phyloP scores from a whole-genome alignment of 768 basidiomycete species.

The Rhodotorula paludigena region DNA sequence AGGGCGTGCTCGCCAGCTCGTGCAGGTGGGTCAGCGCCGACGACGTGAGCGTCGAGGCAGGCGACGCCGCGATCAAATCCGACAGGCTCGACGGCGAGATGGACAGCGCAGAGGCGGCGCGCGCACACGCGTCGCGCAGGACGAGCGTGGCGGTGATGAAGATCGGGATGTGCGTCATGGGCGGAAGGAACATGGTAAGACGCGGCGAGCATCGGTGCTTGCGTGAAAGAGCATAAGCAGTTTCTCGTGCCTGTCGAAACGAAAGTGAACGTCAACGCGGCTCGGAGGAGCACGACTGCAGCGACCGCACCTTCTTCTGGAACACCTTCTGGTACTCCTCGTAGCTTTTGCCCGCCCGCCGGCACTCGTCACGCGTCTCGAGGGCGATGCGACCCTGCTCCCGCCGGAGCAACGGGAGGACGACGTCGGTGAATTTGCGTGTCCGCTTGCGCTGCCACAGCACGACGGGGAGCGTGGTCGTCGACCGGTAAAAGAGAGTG shows the following conservation, averaged over 20 bases:
- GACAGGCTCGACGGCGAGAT: slow-evolving; percentile 6
- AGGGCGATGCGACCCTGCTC: slow-evolving; percentile 42
- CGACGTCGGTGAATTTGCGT: slow-evolving; percentile 41
- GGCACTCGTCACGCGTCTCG: slow-evolving; percentile 43
- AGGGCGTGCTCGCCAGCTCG: slow-evolving; percentile 28
- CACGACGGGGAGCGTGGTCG: slow-evolving; percentile 46
- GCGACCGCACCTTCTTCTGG: slow-evolving; percentile 42
- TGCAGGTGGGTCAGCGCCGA: slow-evolving; percentile 35
- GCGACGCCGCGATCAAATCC: not conserved
- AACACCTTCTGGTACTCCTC: slow-evolving; percentile 45
- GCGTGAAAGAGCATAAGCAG: slow-evolving; percentile 16
- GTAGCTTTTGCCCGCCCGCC: slow-evolving; percentile 43
- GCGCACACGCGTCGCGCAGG: slow-evolving; percentile 44
- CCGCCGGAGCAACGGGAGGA: slow-evolving; percentile 44
- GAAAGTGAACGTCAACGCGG: not conserved
- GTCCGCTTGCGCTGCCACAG: slow-evolving; percentile 46
- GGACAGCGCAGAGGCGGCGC: slow-evolving; percentile 13
- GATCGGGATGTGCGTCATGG: slow-evolving; percentile 47
- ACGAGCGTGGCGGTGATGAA: slow-evolving; percentile 46
- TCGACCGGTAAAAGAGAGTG: slow-evolving; percentile 44
- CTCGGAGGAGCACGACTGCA: no score
- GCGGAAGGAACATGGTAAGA: slow-evolving; percentile 44
- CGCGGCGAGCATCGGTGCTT: slow-evolving; percentile 45
- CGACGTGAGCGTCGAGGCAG: not conserved
- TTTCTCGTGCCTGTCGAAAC: slow-evolving; percentile 21